Conservation (phyloP, 257 asterid genomes). For the Asclepias syriaca region DNA sequence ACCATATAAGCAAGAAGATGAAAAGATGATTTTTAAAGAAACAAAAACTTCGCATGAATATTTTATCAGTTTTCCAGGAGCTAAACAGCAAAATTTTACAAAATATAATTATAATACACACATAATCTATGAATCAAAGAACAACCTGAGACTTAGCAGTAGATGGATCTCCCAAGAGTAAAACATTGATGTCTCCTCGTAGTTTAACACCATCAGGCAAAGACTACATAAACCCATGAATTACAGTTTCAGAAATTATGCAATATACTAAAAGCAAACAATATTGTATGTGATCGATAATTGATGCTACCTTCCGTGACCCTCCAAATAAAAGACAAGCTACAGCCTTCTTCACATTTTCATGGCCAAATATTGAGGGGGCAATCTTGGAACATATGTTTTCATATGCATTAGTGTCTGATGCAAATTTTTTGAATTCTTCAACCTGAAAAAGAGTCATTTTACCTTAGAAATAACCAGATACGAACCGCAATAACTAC, state of each 20-base stretch:
- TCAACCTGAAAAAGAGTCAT: constrained; percentile 34
- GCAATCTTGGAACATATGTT: constrained; percentile 86
- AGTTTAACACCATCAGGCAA: constrained; percentile 97
- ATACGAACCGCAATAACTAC: not conserved
- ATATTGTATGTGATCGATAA: constrained; percentile 7
- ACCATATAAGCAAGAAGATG: not conserved
- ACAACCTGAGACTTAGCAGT: constrained; percentile 99
- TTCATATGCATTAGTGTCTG: constrained; percentile 67
- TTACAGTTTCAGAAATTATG: constrained; percentile 9
- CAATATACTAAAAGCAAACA: constrained; percentile 13
- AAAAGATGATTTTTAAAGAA: not conserved
- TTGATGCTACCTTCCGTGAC: constrained; percentile 68
- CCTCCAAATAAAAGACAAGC: constrained; percentile 98
- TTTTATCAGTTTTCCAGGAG: not conserved
- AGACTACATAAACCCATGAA: constrained; percentile 37
- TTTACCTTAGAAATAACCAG: not conserved
- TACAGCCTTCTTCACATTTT: constrained; percentile 88
- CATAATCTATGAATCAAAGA: not conserved
- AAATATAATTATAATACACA: not conserved
- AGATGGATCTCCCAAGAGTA: constrained; percentile 98
- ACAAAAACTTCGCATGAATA: not conserved
- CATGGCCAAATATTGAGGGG: constrained; percentile 93
- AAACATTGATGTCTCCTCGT: constrained; percentile 94
- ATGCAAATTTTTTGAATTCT: constrained; percentile 88
- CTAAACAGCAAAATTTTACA: not conserved